Percentiles rank a stretch among this genome's conserved stretches.
Conservation (phyloP, 78 protist species). For the Chrysochromulina parva region DNA sequence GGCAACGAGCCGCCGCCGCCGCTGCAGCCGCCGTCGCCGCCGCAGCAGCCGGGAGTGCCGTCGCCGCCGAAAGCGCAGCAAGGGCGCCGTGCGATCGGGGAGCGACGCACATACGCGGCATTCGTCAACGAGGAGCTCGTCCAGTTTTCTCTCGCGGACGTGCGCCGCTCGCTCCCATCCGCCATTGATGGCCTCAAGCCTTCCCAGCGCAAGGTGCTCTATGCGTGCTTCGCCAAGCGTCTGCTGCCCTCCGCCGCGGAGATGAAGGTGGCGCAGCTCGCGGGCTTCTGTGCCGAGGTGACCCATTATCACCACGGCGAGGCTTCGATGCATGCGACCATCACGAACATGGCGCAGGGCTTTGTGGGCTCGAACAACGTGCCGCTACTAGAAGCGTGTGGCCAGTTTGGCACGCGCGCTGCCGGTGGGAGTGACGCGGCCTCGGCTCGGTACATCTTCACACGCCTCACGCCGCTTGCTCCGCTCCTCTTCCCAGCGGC, state of each 20-base stretch:
- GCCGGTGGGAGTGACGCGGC: conserved; percentile 84
- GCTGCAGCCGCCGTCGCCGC: too few species aligned
- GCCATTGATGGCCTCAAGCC: conserved; percentile 74
- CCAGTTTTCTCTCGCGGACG: conserved; percentile 72
- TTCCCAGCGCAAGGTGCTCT: conserved; percentile 67
- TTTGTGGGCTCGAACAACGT: conserved; percentile 94
- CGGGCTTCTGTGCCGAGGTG: conserved; percentile 78
- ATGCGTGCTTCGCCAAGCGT: conserved; percentile 89
- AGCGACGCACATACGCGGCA: too few species aligned
- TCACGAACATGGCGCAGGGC: conserved; percentile 30
- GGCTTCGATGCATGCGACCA: conserved; percentile 52
- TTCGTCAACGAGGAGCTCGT: conserved; percentile 79
- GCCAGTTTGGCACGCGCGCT: conserved; percentile 96
- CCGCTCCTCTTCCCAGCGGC: conserved; percentile 72
- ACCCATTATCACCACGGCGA: conserved; percentile 99
- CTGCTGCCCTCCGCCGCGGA: conserved; percentile 59
- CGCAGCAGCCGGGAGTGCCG: too few species aligned
- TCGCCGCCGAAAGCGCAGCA: too few species aligned
- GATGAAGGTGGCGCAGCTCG: conserved; percentile 95
- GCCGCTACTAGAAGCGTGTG: conserved; percentile 84
- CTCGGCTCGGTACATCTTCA: conserved; percentile 91
- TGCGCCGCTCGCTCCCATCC: conserved; percentile 89
- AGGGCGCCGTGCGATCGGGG: too few species aligned
- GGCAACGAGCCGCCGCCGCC: too few species aligned
- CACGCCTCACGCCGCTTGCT: conserved; percentile 74